These are phyloP conservation scores for Vitis rotundifolia DNA, from an alignment of 164 flowering plant genomes.

Conservation along the genomic window DNA sequence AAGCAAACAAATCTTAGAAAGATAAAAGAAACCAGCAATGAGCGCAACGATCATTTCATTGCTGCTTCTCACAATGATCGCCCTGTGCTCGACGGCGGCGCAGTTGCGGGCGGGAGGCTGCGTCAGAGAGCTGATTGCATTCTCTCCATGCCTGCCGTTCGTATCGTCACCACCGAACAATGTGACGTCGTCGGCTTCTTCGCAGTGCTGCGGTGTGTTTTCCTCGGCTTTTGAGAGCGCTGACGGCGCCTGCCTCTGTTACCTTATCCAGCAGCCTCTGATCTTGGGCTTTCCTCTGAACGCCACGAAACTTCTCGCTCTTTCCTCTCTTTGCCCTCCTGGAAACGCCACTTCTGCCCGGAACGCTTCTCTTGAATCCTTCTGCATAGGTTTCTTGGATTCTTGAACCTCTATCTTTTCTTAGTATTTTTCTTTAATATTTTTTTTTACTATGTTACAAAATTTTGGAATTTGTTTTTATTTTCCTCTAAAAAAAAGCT, in stretches of 20 bases:
- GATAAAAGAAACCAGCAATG: no score
- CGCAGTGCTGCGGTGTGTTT: conserved; percentile 43
- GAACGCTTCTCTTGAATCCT: conserved; percentile 20
- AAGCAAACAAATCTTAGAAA: no score
- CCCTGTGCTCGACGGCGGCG: not conserved
- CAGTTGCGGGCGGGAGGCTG: conserved; percentile 25
- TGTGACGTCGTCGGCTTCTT: conserved; percentile 15
- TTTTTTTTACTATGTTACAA: not conserved
- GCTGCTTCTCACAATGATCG: not conserved
- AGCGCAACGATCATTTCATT: not conserved
- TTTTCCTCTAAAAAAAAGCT: no score
- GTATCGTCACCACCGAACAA: conserved; percentile 49
- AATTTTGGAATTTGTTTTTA: no score
- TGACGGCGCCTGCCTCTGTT: conserved; percentile 39
- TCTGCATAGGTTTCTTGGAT: conserved; percentile 44
- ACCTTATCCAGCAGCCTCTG: conserved; percentile 39
- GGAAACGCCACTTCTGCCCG: not conserved
- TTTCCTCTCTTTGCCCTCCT: conserved; percentile 30
- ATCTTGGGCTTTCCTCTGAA: conserved; percentile 54
- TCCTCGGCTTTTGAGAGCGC: conserved; percentile 18
- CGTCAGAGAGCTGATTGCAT: conserved; percentile 24
- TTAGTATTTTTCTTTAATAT: not conserved
- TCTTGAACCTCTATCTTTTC: not conserved
- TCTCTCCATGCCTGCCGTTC: conserved; percentile 54
- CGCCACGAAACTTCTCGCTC: conserved; percentile 29